A percentile compares a stretch with the other conserved stretches of the same genome.
phyloP scores from a whole-genome alignment of 2,329 filamentous ascomycete genomes.

The Waltergamsia citrina region DNA sequence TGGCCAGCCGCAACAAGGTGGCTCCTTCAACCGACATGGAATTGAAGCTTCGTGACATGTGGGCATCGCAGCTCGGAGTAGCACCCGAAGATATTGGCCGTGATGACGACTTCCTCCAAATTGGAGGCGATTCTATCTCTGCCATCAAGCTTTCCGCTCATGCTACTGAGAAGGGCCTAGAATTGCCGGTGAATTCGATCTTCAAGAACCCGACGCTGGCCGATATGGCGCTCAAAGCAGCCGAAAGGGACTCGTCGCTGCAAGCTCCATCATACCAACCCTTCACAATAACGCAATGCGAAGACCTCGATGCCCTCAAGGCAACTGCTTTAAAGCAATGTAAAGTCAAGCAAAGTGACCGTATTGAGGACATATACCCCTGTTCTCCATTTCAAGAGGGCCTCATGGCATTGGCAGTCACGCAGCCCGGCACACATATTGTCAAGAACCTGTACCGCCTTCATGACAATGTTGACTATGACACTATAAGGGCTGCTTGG shows the following conservation, averaged over 20 bases:
- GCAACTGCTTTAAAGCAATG: no score
- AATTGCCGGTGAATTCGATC: conserved; percentile 2
- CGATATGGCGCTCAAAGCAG: not conserved
- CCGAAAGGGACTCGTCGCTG: not conserved
- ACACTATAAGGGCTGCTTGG: conserved; percentile 6
- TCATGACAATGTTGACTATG: conserved; percentile 8
- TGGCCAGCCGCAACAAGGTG: not conserved
- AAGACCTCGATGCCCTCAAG: no score
- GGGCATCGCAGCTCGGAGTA: conserved; percentile 7
- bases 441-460: conserved; percentile 11
- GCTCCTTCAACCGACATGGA: conserved; percentile 9
- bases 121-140: conserved; percentile 35
- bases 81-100: conserved; percentile 6
- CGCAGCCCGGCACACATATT: conserved; percentile 10
- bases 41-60: conserved; percentile 14
- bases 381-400: conserved; percentile 39
- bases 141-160: conserved; percentile 13
- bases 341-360: no score
- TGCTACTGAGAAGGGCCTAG: conserved; percentile 1
- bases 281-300: not conserved
- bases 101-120: conserved; percentile 28
- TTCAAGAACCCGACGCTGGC: not conserved
- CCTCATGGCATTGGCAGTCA: no score
- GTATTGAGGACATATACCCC: conserved; percentile 37
- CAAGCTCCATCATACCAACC: not conserved